A percentile compares a stretch with the other conserved stretches of the same genome.
These are phyloP conservation scores for Albifimbria verrucaria DNA, from an alignment of 2,329 filamentous ascomycete genomes.

Conservation along the genomic window DNA sequence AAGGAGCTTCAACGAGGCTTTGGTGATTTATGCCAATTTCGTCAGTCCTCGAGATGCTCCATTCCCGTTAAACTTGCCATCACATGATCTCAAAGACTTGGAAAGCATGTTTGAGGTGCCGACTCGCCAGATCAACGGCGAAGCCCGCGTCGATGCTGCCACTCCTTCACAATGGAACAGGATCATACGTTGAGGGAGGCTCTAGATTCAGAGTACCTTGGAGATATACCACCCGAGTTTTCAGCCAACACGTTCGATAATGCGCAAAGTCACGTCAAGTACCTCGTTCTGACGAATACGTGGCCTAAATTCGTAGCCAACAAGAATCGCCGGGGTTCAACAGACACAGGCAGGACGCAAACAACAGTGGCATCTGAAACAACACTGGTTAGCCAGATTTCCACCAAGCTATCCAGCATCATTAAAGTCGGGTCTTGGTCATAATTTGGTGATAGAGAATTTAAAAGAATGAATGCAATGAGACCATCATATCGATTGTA, in stretches of 20 bases:
- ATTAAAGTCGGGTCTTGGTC: too few species aligned
- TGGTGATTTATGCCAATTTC: constrained; percentile 60
- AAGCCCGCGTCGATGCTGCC: constrained; percentile 31
- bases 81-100: constrained; percentile 46
- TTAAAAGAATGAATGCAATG: too few species aligned
- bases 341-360: not conserved
- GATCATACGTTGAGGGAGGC: constrained; percentile 1
- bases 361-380: not conserved
- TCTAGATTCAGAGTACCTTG: constrained; percentile 27
- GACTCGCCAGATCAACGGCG: constrained; percentile 39
- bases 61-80: constrained; percentile 64
- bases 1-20: constrained; percentile 48
- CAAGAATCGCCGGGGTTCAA: not conserved
- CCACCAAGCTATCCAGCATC: not conserved
- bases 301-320: constrained; percentile 57
- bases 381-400: not conserved
- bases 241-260: constrained; percentile 52
- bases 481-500: too few species aligned
- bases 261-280: constrained; percentile 58
- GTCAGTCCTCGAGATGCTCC: constrained; percentile 57
- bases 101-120: constrained; percentile 52
- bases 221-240: constrained; percentile 46
- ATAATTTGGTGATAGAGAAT: too few species aligned
- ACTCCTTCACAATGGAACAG: constrained; percentile 32
- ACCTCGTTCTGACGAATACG: constrained; percentile 65